Evolutionary conservation across 768 basidiomycete species (phyloP).

Genomic region (Xanthoconium stramineum): DNA sequence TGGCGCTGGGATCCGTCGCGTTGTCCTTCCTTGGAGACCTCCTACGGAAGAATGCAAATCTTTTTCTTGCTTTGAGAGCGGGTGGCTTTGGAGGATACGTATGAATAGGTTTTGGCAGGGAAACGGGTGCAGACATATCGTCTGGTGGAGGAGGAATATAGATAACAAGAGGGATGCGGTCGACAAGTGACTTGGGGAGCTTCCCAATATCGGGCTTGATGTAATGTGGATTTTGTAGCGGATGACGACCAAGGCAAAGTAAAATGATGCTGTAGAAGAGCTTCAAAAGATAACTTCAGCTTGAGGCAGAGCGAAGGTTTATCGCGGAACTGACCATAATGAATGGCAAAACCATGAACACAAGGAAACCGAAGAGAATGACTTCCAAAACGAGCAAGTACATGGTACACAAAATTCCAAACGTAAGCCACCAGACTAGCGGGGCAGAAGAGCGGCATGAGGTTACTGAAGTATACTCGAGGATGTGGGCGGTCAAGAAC

Average conservation of each 20-base stretch:
- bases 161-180: constrained; percentile 78
- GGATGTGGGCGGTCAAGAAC: constrained; percentile 79
- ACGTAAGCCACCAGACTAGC: constrained; percentile 84
- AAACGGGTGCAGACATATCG: constrained; percentile 33
- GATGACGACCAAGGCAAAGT: constrained; percentile 77
- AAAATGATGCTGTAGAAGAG: constrained; percentile 76
- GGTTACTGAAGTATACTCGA: constrained; percentile 72
- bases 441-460: constrained; percentile 73
- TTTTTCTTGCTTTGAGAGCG: constrained; percentile 33
- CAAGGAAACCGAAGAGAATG: constrained; percentile 67
- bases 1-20: constrained; percentile 10
- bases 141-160: constrained; percentile 82
- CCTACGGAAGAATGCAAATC: constrained; percentile 52
- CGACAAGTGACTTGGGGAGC: constrained; percentile 65
- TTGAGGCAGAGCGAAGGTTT: neutral
- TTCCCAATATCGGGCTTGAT: constrained; percentile 81
- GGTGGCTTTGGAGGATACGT: constrained; percentile 58
- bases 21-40: constrained; percentile 24
- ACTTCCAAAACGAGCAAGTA: constrained; percentile 75
- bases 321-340: constrained; percentile 56
- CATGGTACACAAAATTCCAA: constrained; percentile 75
- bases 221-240: constrained; percentile 66
- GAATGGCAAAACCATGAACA: constrained; percentile 77
- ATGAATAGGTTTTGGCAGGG: constrained; percentile 49
- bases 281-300: constrained; percentile 34